phyloP scores from a whole-genome alignment of 805 yeast genomes.

The Suhomyces prunicola region DNA sequence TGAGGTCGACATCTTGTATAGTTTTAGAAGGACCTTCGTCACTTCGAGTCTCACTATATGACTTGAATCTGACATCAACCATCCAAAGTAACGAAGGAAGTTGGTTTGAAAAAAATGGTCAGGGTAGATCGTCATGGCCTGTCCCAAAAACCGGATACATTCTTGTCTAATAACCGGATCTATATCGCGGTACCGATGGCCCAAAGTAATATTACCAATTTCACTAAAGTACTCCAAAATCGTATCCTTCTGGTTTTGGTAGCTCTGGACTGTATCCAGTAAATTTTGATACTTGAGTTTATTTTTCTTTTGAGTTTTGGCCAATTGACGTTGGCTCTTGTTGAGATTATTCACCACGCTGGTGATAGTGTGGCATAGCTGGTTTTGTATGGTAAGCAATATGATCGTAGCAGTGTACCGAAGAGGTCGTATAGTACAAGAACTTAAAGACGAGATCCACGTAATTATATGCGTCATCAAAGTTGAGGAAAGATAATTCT shows the following conservation, averaged over 20 bases:
- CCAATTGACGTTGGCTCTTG: slow-evolving; percentile 44
- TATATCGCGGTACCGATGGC: slow-evolving; percentile 76
- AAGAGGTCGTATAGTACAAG: slow-evolving; percentile 66
- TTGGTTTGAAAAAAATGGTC: slow-evolving; percentile 67
- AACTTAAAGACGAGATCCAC: slow-evolving; percentile 75
- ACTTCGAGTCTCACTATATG: slow-evolving; percentile 63
- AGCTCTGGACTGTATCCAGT: slow-evolving; percentile 34
- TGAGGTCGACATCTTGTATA: slow-evolving; percentile 35
- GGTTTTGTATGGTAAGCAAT: slow-evolving; percentile 57
- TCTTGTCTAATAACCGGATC: slow-evolving; percentile 70
- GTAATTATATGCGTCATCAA: slow-evolving; percentile 57
- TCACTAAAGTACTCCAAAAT: slow-evolving; percentile 60
- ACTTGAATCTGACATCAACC: slow-evolving; percentile 76
- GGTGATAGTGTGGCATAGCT: slow-evolving; percentile 51
- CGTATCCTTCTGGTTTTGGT: slow-evolving; percentile 47
- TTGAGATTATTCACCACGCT: slow-evolving; percentile 34
- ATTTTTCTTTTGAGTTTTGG: slow-evolving; percentile 24
- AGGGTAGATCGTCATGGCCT: slow-evolving; percentile 70
- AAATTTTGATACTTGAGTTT: slow-evolving; percentile 47
- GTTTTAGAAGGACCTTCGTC: slow-evolving; percentile 48
- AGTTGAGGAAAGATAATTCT: slow-evolving; percentile 28
- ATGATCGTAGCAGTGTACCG: slow-evolving; percentile 64
- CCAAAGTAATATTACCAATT: slow-evolving; percentile 62
- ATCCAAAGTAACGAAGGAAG: slow-evolving; percentile 75
- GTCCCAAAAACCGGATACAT: slow-evolving; percentile 60